Evolutionary conservation across 306 rosid genomes (phyloP).

Genomic region (Quercus suber): DNA sequence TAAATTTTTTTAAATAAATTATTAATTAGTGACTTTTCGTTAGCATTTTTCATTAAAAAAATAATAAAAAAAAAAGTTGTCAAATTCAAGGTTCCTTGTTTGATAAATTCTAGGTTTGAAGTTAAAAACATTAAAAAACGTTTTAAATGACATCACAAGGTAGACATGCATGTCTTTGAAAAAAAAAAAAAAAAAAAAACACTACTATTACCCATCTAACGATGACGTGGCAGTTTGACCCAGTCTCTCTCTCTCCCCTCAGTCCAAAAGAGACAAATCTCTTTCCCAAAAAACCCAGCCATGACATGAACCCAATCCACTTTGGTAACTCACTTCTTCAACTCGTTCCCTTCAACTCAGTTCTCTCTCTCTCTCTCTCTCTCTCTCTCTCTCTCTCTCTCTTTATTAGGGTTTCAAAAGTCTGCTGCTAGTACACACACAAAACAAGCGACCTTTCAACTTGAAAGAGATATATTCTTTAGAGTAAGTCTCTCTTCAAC

Average conservation of each 20-base stretch:
- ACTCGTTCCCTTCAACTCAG: slow-evolving; percentile 12
- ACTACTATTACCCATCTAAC: background rate
- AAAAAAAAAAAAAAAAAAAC: background rate
- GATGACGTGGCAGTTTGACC: slow-evolving; percentile 59
- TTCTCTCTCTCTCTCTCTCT: background rate
- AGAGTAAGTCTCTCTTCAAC: slow-evolving; percentile 37
- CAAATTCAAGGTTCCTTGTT: too few species aligned
- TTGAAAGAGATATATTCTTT: slow-evolving; percentile 1
- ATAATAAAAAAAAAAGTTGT: too few species aligned
- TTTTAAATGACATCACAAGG: background rate
- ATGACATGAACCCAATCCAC: background rate
- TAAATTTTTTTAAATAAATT: too few species aligned
- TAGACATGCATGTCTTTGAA: slow-evolving; percentile 34
- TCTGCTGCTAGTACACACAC: background rate
- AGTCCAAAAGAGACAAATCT: background rate
- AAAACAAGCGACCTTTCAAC: slow-evolving; percentile 16
- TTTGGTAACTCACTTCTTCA: slow-evolving; percentile 33
- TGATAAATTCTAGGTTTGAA: too few species aligned
- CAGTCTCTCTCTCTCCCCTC: slow-evolving; percentile 20
- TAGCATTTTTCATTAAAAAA: too few species aligned
- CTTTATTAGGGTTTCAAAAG: slow-evolving; percentile 14
- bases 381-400: too few species aligned
- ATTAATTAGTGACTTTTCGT: too few species aligned
- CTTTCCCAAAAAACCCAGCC: background rate
- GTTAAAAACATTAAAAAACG: too few species aligned